Base-by-base conservation (phyloP, 306 rosid genomes). In the Mucuna pruriens region DNA sequence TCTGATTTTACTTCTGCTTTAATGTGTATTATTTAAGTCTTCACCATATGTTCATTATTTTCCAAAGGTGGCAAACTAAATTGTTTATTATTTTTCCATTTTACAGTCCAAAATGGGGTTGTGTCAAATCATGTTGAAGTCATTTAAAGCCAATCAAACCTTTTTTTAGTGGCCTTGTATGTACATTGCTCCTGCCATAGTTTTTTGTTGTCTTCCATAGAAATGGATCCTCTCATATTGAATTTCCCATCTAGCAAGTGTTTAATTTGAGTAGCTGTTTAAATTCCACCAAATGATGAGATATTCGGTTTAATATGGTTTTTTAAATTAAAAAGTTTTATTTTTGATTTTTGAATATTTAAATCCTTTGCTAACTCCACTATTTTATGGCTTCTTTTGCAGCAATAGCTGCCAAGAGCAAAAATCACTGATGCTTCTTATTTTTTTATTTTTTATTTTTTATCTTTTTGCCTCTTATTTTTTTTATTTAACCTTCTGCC, bases 331-430 rank as follows among this genome's bases (percentile, higher is more conserved):
- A 8, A 45, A 60, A 60, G 63, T 20, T 72, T 22, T 29, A 40
- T 65, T 4, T 40, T n/a, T 49, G 45, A 19, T 13, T 25, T 55
- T 31, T 44, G 51, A 19, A 77, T 54, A 44, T 23, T 68, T 58
- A n/a, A 22, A 48, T 58, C 61, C 36, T 60, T 20, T 77, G 67
- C 63, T 84, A 19, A 75, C 6, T 20, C 10, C 8, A 19, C 26
- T 70, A 54, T 22, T 39, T 20, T 38, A 9, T 66, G 80, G 52
- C 83, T 36, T 74, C 40, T 82, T 85, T 42, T 80, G 74, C 93
- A 95, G 99, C 98, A 51, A 90, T 95, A 74, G 86, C 94, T 5
- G 97, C 96, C 39, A 95, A 95, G 88, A 91, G 98, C 99, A 95
- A 88, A 95, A 95, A 84, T 91, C 98, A 5, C 79, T 95, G 81